Evolutionary conservation across 192 early-diverging fungal genomes (phyloP).

Genomic region (Radiomyces spectabilis): DNA sequence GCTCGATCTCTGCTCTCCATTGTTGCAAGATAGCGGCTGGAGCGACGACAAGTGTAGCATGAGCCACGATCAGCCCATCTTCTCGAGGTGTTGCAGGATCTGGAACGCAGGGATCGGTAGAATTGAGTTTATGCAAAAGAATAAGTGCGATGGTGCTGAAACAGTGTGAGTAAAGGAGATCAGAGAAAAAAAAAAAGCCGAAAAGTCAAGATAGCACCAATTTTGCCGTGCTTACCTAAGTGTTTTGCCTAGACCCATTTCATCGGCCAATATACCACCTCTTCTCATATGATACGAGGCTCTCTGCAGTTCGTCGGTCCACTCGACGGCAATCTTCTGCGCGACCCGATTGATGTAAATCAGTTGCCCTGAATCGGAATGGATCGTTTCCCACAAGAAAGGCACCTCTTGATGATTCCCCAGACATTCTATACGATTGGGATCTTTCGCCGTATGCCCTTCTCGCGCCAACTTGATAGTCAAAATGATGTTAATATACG

Average conservation of each 20-base stretch:
- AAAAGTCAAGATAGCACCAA: not conserved
- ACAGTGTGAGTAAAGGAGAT: too few species aligned
- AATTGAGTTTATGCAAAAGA: slow-evolving; percentile 26
- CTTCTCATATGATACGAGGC: not conserved
- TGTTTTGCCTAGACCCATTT: slow-evolving; percentile 71
- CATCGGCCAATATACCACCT: slow-evolving; percentile 43
- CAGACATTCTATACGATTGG: not conserved
- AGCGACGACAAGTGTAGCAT: slow-evolving; percentile 56
- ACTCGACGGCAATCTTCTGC: not conserved
- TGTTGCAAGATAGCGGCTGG: slow-evolving; percentile 56
- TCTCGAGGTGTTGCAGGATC: too few species aligned
- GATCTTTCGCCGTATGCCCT: not conserved
- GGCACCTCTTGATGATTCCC: not conserved
- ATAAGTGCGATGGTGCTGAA: slow-evolving; percentile 51
- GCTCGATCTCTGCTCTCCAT: slow-evolving; percentile 50
- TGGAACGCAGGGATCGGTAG: not conserved
- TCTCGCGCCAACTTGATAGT: not conserved
- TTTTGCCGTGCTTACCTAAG: slow-evolving; percentile 26
- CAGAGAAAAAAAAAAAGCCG: not conserved
- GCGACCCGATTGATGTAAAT: not conserved
- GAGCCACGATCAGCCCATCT: slow-evolving; percentile 12
- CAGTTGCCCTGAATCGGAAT: not conserved
- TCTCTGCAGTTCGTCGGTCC: not conserved
- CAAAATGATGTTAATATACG: not conserved
- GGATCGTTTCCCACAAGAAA: slow-evolving; percentile 4